A percentile compares a stretch with the other conserved stretches of the same genome.
phyloP scores from a whole-genome alignment of 768 basidiomycete genomes.

The Epithele typhae region DNA sequence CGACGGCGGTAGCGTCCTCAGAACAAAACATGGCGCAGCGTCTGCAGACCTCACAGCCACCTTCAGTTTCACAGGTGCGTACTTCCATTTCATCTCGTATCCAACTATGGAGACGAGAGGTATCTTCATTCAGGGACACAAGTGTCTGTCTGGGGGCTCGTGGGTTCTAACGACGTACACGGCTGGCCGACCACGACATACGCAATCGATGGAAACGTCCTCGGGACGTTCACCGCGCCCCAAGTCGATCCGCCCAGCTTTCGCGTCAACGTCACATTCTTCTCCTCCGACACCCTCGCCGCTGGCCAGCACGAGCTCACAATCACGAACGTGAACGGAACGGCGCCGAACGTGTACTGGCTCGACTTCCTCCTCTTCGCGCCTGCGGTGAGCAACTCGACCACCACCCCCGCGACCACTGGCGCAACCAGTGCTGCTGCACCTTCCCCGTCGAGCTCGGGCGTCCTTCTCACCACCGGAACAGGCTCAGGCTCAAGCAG shows the following conservation, averaged over 20 bases:
- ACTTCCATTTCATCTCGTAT: not conserved
- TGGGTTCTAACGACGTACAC: not conserved
- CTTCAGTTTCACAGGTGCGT: not conserved
- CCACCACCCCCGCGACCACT: not conserved
- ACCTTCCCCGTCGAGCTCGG: not conserved
- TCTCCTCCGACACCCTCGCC: not conserved
- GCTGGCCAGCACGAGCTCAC: not conserved
- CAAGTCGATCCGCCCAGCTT: not conserved
- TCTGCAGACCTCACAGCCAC: not conserved
- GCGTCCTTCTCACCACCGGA: no score
- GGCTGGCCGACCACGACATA: not conserved
- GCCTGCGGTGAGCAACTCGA: no score
- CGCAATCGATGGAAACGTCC: not conserved
- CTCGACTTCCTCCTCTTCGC: conserved; percentile 2
- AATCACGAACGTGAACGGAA: conserved; percentile 10
- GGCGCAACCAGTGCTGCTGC: not conserved
- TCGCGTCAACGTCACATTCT: not conserved
- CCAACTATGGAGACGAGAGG: not conserved
- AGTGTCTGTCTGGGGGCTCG: not conserved
- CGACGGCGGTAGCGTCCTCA: not conserved
- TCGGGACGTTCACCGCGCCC: not conserved
- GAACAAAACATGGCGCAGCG: not conserved
- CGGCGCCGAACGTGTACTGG: conserved; percentile 3
- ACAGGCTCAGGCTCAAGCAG: no score
- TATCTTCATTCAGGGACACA: not conserved